phyloP scores from a whole-genome alignment of 768 basidiomycete genomes.

The Suillus sp. region DNA sequence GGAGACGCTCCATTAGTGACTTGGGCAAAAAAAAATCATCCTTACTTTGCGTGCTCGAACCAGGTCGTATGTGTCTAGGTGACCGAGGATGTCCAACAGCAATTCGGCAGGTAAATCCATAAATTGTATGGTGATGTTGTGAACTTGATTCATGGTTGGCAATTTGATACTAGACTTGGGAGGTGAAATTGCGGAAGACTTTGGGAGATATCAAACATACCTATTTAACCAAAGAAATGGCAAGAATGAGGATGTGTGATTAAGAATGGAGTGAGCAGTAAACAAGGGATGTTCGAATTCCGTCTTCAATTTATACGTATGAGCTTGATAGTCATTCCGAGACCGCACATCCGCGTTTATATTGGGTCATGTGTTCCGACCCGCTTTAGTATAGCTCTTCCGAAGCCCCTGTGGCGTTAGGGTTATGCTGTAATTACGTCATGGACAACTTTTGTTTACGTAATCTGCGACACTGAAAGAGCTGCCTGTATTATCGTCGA shows the following conservation, averaged over 20 bases:
- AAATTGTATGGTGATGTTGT: background rate
- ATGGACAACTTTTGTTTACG: background rate
- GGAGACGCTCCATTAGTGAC: background rate
- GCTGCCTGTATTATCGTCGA: too few relatives aligned
- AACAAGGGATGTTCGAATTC: too few relatives aligned
- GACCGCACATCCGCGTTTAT: too few relatives aligned
- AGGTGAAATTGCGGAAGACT: background rate
- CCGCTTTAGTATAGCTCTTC: background rate
- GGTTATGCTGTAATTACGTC: background rate
- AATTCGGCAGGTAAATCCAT: background rate
- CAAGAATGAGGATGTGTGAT: too few relatives aligned
- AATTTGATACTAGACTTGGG: background rate
- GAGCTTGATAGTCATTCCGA: too few relatives aligned
- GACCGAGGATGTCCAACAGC: background rate
- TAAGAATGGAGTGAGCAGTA: background rate
- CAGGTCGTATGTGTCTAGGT: background rate
- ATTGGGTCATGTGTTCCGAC: background rate
- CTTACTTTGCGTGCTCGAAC: background rate
- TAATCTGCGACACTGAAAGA: background rate
- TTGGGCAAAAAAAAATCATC: background rate
- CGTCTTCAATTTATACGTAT: background rate
- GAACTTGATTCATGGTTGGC: background rate
- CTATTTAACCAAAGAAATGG: too few relatives aligned
- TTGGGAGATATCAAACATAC: background rate
- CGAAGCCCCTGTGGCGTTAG: background rate